Evolutionary conservation across 1,139 yeast species (phyloP).

Genomic region (Torulaspora globosa): DNA sequence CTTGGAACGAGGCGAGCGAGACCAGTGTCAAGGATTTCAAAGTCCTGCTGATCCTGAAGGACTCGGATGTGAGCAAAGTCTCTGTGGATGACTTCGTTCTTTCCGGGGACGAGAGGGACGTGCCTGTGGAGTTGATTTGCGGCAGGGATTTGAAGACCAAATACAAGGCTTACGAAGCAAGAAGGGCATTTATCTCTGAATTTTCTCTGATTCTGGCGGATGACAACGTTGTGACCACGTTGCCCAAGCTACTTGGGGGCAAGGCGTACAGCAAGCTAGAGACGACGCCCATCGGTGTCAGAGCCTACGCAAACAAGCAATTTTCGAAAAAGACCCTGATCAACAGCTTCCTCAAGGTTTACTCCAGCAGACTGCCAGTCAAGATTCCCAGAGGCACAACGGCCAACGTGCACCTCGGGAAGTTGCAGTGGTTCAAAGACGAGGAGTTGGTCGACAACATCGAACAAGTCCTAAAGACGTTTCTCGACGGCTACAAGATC

Average conservation of each 20-base stretch:
- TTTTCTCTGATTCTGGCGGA: conserved; percentile 79
- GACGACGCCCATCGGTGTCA: conserved; percentile 72
- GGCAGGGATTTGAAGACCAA: conserved; percentile 59
- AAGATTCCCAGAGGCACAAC: conserved; percentile 73
- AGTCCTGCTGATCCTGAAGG: conserved; percentile 63
- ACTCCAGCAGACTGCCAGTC: conserved; percentile 54
- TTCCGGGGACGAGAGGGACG: conserved; percentile 39
- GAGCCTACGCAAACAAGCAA: conserved; percentile 37
- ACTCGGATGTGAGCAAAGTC: conserved; percentile 28
- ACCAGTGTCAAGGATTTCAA: conserved; percentile 47
- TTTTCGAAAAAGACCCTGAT: conserved; percentile 55
- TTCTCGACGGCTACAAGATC: conserved; percentile 47
- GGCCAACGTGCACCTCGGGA: conserved; percentile 65
- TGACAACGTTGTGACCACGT: conserved; percentile 69
- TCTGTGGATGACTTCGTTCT: conserved; percentile 52
- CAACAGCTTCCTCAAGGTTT: conserved; percentile 56
- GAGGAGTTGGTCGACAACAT: conserved; percentile 51
- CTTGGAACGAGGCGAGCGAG: conserved; percentile 34
- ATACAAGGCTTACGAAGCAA: conserved; percentile 64
- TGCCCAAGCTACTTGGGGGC: conserved; percentile 86
- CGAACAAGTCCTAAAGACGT: conserved; percentile 49
- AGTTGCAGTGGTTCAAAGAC: conserved; percentile 42
- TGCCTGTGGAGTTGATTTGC: conserved; percentile 41
- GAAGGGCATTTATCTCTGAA: conserved; percentile 56
- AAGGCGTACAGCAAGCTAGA: conserved; percentile 63